Evolutionary conservation across 345 rosid species (phyloP).

Genomic region (Moringa oleifera): DNA sequence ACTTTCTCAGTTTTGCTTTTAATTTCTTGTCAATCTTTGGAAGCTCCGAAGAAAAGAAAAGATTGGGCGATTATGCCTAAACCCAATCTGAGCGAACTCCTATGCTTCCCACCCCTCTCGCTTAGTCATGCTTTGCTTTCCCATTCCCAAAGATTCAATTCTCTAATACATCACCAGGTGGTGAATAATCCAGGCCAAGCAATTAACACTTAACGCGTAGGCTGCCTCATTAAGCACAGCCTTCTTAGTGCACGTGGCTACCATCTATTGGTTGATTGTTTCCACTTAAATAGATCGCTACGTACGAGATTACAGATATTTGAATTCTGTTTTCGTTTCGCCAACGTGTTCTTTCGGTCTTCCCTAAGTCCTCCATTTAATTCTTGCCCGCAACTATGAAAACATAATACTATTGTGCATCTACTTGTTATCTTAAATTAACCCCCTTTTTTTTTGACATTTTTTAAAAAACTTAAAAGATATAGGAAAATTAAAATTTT

Average conservation of each 20-base stretch:
- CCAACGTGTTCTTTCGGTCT: too few species aligned
- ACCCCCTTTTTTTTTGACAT: too few species aligned
- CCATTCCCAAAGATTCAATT: neutral
- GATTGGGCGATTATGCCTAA: constrained; percentile 38
- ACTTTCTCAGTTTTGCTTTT: neutral
- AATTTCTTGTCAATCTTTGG: constrained; percentile 22
- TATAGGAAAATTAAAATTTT: too few species aligned
- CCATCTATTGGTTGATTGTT: neutral
- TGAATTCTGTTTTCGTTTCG: too few species aligned
- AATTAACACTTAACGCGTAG: too few species aligned
- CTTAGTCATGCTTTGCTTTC: neutral
- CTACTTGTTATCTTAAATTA: too few species aligned
- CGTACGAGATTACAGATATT: too few species aligned
- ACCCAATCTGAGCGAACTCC: constrained; percentile 42
- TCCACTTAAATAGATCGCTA: neutral
- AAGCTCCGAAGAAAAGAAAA: constrained; percentile 23
- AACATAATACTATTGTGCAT: too few species aligned
- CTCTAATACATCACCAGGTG: neutral
- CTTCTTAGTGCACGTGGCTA: neutral
- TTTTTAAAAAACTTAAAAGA: too few species aligned
- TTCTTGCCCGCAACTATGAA: too few species aligned
- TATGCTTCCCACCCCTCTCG: constrained; percentile 15
- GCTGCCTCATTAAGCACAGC: too few species aligned
- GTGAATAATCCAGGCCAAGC: neutral
- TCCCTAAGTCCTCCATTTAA: too few species aligned